A percentile compares a stretch with the other conserved stretches of the same genome.
Evolutionary conservation across 2,329 filamentous ascomycete genomes (phyloP).

Genomic region (Epichloe festucae): DNA sequence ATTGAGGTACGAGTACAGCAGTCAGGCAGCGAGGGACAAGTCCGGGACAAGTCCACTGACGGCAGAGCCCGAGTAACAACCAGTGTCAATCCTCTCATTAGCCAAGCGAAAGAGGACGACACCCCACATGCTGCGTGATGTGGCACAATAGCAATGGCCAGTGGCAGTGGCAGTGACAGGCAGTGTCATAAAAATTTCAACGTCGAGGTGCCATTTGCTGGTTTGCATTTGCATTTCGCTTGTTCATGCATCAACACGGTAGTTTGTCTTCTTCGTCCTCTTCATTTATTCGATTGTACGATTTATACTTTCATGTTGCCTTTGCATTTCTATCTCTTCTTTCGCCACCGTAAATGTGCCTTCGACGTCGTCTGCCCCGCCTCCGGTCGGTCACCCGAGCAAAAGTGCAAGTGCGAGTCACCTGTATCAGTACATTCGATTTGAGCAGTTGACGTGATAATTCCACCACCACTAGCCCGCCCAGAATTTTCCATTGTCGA

Average conservation of each 20-base stretch:
- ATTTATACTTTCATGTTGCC: background rate
- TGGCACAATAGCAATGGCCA: background rate
- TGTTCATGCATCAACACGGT: background rate
- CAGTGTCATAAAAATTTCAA: background rate
- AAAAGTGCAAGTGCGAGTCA: no score
- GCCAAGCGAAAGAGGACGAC: constrained; percentile 3
- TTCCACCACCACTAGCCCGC: no score
- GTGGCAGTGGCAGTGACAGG: background rate
- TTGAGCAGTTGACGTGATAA: no score
- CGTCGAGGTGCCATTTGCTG: background rate
- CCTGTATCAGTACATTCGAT: no score
- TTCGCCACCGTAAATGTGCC: background rate
- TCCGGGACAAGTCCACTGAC: no score
- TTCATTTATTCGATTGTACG: background rate
- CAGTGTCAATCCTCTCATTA: background rate
- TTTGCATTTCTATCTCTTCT: background rate
- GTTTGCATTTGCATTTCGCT: background rate
- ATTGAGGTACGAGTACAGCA: no score
- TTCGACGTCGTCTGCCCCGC: background rate
- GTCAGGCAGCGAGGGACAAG: no score
- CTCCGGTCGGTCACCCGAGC: no score
- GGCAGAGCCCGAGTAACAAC: no score
- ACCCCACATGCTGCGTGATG: background rate
- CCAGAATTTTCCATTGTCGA: background rate
- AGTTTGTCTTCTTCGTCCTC: background rate